Evolutionary conservation across 192 early-diverging fungal species (phyloP).

Genomic region (Rhizoclosmatium sp.): DNA sequence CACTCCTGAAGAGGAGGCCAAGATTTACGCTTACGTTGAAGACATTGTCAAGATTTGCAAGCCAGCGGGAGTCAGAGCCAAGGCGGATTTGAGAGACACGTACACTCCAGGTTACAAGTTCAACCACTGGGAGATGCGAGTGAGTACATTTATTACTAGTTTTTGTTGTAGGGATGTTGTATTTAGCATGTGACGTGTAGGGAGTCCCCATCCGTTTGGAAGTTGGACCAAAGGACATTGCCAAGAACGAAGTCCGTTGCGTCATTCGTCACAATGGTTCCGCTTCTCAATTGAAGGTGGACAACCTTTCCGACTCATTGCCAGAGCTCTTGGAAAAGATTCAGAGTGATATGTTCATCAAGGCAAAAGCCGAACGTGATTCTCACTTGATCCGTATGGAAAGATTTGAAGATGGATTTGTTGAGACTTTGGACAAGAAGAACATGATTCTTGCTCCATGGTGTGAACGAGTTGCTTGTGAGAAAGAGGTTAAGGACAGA

Average conservation of each 20-base stretch:
- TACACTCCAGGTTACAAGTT: slow-evolving; percentile 97
- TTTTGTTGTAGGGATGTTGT: slow-evolving; percentile 1
- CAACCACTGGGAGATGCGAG: slow-evolving; percentile 97
- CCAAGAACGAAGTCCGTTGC: slow-evolving; percentile 76
- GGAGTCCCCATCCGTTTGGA: slow-evolving; percentile 97
- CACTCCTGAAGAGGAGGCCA: slow-evolving; percentile 73
- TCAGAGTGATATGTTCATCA: slow-evolving; percentile 88
- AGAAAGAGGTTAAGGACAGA: slow-evolving; percentile 95
- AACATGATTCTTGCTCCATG: slow-evolving; percentile 88
- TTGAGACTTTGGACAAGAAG: slow-evolving; percentile 87
- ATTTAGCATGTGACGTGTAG: slow-evolving; percentile 43
- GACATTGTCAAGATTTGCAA: slow-evolving; percentile 70
- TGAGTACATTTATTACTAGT: slow-evolving; percentile 39
- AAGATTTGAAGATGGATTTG: slow-evolving; percentile 89
- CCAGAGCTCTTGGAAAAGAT: slow-evolving; percentile 73
- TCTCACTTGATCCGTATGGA: slow-evolving; percentile 76
- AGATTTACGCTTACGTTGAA: slow-evolving; percentile 74
- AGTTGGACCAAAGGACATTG: slow-evolving; percentile 94
- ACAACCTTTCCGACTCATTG: slow-evolving; percentile 60
- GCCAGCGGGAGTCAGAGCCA: slow-evolving; percentile 76
- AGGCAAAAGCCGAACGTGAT: slow-evolving; percentile 80
- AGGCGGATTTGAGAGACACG: slow-evolving; percentile 80
- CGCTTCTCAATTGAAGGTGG: slow-evolving; percentile 66
- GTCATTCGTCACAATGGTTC: slow-evolving; percentile 85
- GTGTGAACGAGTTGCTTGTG: slow-evolving; percentile 90